Base-by-base conservation (phyloP, 2,329 filamentous ascomycete species). In the Macrophomina tecta region DNA sequence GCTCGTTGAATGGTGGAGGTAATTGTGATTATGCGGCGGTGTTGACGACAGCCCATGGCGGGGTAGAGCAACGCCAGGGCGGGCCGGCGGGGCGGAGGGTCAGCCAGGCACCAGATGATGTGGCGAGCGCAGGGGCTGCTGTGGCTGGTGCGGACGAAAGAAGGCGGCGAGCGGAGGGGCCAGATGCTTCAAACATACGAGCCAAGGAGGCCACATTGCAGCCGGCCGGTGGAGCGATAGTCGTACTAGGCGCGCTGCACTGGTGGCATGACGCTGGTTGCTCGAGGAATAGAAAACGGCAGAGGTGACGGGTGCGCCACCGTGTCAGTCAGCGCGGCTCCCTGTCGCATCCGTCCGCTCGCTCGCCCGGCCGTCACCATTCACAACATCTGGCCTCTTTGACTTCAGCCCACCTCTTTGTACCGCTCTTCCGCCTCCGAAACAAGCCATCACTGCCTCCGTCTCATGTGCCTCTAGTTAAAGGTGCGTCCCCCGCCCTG, bases 361-460 rank as follows among this genome's bases (percentile, higher is more conserved):
- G 7, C 16, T 9, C 7, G 16, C 7, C 18, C n/a, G 45, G 32
- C 56, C 40, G 12, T 45, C 6, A n/a, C 28, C 46, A 12, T 23
- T 36, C 18, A 8, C 72, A 73, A 74, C 76, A 75, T 73, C 74
- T 78, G 76, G 73, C 77, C 75, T 78, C 73, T 78, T 78, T 72
- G 69, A 70, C 11, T 16, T 9, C 38, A 40, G 16, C 42, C 49
- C 67, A 64, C 74, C 73, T 71, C 69, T 72, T 53, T 36, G 51
- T 55, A 55, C 52, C 23, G 74, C 67, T 34, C 42, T 51, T 68
- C 60, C 30, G 18, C 52, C n/a, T 23, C 49, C 16, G 30, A 38
- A 28, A 38, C 30, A 34, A 18, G 16, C 23, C 12, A 23, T 4
- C 9, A 11, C 16, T 23, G 18, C 49, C 34, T 16, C 11, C n/a